Evolutionary conservation across 1,284 basidiomycete species (phyloP).

Genomic region (Megacollybia platyphylla): DNA sequence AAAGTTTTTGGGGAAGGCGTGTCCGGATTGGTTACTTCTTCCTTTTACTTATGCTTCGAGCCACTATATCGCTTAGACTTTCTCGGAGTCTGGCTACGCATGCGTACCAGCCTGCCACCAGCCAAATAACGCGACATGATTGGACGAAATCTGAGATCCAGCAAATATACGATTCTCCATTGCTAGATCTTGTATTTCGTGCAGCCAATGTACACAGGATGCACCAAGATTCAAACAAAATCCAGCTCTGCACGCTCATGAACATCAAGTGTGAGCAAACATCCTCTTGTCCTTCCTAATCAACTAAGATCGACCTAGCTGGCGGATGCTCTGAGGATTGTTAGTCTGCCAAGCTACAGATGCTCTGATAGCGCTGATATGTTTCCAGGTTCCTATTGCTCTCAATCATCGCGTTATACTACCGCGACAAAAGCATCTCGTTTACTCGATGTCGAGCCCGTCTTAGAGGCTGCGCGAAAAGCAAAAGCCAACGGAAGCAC

Average conservation of each 20-base stretch:
- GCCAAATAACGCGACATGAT: constrained; percentile 28
- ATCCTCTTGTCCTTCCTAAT: constrained; percentile 1
- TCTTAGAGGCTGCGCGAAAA: constrained; percentile 80
- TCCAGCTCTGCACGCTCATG: constrained; percentile 96
- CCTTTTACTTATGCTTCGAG: not conserved
- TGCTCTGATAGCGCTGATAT: constrained; percentile 1
- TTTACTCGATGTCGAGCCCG: constrained; percentile 86
- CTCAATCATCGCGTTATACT: constrained; percentile 87
- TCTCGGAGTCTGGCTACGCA: constrained; percentile 52
- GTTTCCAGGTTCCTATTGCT: constrained; percentile 82
- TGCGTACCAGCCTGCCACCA: constrained; percentile 16
- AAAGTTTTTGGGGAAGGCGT: not conserved
- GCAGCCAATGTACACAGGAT: constrained; percentile 77
- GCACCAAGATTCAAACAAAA: constrained; percentile 79
- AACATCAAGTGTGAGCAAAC: constrained; percentile 87
- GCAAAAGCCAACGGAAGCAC: constrained; percentile 96
- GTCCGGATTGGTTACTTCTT: not conserved
- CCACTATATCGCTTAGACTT: constrained; percentile 12
- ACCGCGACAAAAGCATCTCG: constrained; percentile 85
- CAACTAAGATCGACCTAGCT: constrained; percentile 27
- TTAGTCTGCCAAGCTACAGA: constrained; percentile 14
- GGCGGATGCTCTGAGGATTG: constrained; percentile 97
- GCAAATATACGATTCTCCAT: constrained; percentile 64
- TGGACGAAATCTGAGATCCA: constrained; percentile 69
- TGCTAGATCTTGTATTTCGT: constrained; percentile 80